Percentiles rank a stretch among this genome's conserved stretches.
These are phyloP conservation scores for Zymoseptoria crescenta DNA, from an alignment of 2,329 filamentous ascomycete species.

Conservation along the genomic window DNA sequence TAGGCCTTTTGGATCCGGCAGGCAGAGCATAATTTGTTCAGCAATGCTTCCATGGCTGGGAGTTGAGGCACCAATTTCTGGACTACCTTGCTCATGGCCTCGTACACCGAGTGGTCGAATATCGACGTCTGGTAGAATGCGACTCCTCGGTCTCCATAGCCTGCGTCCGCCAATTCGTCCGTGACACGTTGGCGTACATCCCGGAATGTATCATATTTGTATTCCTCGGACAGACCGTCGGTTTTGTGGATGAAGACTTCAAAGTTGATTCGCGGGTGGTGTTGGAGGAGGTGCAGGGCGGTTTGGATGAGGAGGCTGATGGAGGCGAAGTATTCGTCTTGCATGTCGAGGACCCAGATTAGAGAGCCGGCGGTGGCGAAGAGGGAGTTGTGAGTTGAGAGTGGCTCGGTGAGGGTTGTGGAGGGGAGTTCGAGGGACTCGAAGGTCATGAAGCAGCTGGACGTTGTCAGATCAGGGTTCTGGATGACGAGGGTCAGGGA, in stretches of 20 bases:
- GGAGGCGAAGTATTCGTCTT: constrained; percentile 93
- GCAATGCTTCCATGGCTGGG: constrained; percentile 82
- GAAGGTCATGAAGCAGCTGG: constrained; percentile 96
- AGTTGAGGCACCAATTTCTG: constrained; percentile 94
- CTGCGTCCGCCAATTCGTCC: constrained; percentile 87
- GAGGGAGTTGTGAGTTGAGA: constrained; percentile 85
- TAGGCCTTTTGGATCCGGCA: constrained; percentile 98
- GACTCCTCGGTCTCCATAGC: constrained; percentile 86
- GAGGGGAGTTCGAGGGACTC: constrained; percentile 97
- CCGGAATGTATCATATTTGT: constrained; percentile 89
- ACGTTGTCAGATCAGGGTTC: neutral
- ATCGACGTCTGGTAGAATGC: constrained; percentile 96
- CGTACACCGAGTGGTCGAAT: constrained; percentile 97
- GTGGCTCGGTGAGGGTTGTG: constrained; percentile 84
- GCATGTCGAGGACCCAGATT: constrained; percentile 97
- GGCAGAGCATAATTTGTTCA: constrained; percentile 87
- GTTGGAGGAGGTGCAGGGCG: constrained; percentile 79
- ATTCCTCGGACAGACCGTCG: constrained; percentile 94
- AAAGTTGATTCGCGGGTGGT: constrained; percentile 89
- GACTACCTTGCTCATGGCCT: constrained; percentile 96
- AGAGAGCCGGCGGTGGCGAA: constrained; percentile 90
- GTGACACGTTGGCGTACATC: constrained; percentile 96
- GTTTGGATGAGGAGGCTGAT: constrained; percentile 80
- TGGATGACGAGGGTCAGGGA: constrained; percentile 9
- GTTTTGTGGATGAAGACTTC: constrained; percentile 99